Evolutionary conservation across 1,284 basidiomycete genomes (phyloP), one percentile per base, ranked within the genome.

Genomic region (Golubevia pallescens): DNA sequence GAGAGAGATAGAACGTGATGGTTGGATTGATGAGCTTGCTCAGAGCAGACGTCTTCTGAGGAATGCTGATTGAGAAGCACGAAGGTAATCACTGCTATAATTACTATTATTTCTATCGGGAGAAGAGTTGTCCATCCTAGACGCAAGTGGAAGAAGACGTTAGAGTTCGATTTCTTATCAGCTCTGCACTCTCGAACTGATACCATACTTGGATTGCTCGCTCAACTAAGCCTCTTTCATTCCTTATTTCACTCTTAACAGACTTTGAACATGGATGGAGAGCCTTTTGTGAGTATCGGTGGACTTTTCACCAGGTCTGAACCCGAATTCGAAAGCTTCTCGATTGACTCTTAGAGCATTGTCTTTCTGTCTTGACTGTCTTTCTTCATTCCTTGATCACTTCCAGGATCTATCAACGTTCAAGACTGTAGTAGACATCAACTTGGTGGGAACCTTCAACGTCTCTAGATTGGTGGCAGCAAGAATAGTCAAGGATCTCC

Each of bases 361-460:
- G 16, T 8, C 59, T 34, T 53, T 42, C 16, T 6, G 23, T 19
- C 7, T 16, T n/a, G 20, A 51, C 19, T 28, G 5, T 8, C 21
- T 38, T 16, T 58, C 16, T 2, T 58, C 57, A 3, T 8, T 32
- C 6, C 28, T 19, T 23, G 16, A 5, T 32, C 10, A 28, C n/a
- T 19, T 28, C 3, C n/a, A 73, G 52, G 63, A 77, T 53, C 73
- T 84, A 5, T 79, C 82, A 51, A 71, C 71, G 3, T 87, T 86
- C 68, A 62, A 70, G 8, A 74, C 60, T 6, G 78, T 85, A 1
- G 73, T 86, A 55, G 73, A 78, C 42, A 80, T 85, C 69, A 85
- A 85, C 32, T 69, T 72, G 13, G 57, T 75, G 4, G 86, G 86
- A 4, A 80, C 78, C 13, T 87, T 86, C 74, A 86, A 86, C 62